These are phyloP conservation scores for Hypholoma sublateritium DNA, from an alignment of 768 basidiomycete species.

Conservation along the genomic window DNA sequence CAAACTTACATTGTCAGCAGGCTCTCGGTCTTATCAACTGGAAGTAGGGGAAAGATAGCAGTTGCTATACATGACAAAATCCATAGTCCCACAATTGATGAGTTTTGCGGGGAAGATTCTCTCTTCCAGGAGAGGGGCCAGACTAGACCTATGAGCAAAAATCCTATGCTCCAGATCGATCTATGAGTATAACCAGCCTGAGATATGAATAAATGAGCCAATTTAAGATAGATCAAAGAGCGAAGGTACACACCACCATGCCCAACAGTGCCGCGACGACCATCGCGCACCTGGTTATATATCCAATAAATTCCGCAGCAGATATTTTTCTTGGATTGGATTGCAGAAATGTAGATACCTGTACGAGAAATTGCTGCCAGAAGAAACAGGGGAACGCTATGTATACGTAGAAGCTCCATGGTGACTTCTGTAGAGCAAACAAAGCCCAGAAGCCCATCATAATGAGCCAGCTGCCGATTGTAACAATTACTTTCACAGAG, in stretches of 20 bases:
- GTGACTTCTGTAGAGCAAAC: constrained; percentile 64
- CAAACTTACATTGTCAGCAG: constrained; percentile 55
- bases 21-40: constrained; percentile 72
- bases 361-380: constrained; percentile 56
- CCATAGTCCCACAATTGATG: constrained; percentile 41
- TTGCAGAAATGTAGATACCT: constrained; percentile 17
- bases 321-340: neutral
- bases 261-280: constrained; percentile 50
- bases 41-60: constrained; percentile 67
- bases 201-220: neutral
- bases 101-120: constrained; percentile 24
- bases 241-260: constrained; percentile 64
- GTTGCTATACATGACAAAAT: constrained; percentile 47
- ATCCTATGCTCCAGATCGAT: constrained; percentile 70
- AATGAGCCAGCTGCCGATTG: constrained; percentile 19
- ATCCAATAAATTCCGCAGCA: neutral
- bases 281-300: constrained; percentile 24
- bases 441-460: constrained; percentile 41
- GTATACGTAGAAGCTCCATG: constrained; percentile 77
- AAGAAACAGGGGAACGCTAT: constrained; percentile 76
- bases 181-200: constrained; percentile 74
- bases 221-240: neutral
- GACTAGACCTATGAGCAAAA: constrained; percentile 52
- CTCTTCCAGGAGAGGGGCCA: constrained; percentile 68
- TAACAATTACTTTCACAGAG: constrained; percentile 6